These are phyloP conservation scores for Gonium pectorale DNA, from an alignment of 139 green algal species.

Conservation along the genomic window DNA sequence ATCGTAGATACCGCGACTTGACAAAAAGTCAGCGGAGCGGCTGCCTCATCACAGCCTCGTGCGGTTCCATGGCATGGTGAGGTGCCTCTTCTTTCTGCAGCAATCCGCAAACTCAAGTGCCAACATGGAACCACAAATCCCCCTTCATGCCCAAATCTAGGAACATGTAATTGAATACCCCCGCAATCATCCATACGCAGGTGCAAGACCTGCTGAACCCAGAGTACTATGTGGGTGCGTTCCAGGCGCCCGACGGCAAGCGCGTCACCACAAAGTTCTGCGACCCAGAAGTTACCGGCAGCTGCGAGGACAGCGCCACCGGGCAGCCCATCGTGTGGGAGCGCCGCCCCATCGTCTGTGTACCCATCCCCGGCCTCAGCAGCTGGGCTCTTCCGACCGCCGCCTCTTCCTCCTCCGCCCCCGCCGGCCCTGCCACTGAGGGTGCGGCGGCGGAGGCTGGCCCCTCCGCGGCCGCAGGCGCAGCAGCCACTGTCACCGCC, in stretches of 20 bases:
- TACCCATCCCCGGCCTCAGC: conserved; percentile 63
- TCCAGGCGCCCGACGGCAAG: conserved; percentile 43
- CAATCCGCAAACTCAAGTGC: too few relatives aligned
- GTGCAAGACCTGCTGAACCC: conserved; percentile 80
- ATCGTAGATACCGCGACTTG: conserved; percentile 68
- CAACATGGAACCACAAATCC: not conserved
- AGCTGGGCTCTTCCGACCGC: conserved; percentile 19
- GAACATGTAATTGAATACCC: too few relatives aligned
- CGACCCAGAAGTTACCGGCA: conserved; percentile 37
- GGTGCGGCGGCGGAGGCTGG: not conserved
- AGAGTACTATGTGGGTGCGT: conserved; percentile 76
- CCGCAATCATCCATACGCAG: too few relatives aligned
- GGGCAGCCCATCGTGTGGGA: conserved; percentile 53
- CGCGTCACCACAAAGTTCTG: conserved; percentile 64
- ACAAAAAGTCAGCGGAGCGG: conserved; percentile 41
- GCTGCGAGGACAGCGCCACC: not conserved
- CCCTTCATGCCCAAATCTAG: too few relatives aligned
- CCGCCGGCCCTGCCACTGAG: not conserved
- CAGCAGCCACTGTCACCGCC: not conserved
- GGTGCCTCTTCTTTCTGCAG: too few relatives aligned
- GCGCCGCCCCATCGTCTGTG: conserved; percentile 58
- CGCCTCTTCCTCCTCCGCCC: not conserved
- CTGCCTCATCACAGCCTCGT: conserved; percentile 73
- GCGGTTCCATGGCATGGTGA: conserved; percentile 76
- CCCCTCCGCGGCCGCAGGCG: not conserved